These are phyloP conservation scores for Tricholomella constricta DNA, from an alignment of 768 basidiomycete genomes.

Conservation along the genomic window DNA sequence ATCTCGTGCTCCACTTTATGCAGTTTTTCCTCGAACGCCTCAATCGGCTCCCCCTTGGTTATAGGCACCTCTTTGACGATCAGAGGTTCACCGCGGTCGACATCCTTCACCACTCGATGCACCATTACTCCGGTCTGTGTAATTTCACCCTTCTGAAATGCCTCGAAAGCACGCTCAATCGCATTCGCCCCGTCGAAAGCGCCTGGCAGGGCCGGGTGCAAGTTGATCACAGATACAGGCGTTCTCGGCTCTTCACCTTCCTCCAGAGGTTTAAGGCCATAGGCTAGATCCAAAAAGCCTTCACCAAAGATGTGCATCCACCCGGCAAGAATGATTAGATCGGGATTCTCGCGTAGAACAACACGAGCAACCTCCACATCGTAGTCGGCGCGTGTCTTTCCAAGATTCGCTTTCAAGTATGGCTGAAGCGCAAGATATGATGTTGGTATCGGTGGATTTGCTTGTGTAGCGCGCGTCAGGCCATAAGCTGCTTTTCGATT, in stretches of 20 bases:
- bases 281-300: conserved; percentile 70
- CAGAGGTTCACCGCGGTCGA: conserved; percentile 90
- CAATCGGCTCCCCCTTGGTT: conserved; percentile 66
- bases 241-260: conserved; percentile 35
- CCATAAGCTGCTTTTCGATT: conserved; percentile 93
- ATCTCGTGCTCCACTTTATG: conserved; percentile 87
- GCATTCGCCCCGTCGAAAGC: conserved; percentile 97
- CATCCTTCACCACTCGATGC: conserved; percentile 89
- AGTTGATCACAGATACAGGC: conserved; percentile 85
- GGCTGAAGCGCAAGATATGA: conserved; percentile 83
- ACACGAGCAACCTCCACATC: conserved; percentile 77
- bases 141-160: conserved; percentile 83
- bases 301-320: conserved; percentile 98
- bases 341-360: conserved; percentile 65
- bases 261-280: conserved; percentile 38
- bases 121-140: conserved; percentile 86
- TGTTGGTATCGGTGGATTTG: conserved; percentile 78
- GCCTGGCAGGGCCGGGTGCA: conserved; percentile 95
- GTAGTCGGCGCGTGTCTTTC: conserved; percentile 80
- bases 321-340: conserved; percentile 92
- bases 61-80: conserved; percentile 80
- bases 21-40: conserved; percentile 73
- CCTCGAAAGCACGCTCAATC: conserved; percentile 86
- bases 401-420: conserved; percentile 72
- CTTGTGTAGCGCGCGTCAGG: conserved; percentile 72